Evolutionary conservation across 768 basidiomycete species (phyloP).

Genomic region (Suillus placidus): DNA sequence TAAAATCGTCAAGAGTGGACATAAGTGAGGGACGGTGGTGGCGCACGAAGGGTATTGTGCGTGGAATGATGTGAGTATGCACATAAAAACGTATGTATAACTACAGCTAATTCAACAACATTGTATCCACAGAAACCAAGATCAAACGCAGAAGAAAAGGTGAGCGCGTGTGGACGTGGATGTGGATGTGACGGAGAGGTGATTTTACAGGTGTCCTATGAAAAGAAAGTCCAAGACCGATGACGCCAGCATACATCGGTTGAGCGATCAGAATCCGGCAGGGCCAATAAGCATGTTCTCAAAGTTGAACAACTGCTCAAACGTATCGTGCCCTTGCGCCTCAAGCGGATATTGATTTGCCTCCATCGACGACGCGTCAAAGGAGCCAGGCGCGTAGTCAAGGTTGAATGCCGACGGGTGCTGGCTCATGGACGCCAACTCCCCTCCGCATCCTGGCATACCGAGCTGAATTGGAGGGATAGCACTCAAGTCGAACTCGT

Average conservation of each 20-base stretch:
- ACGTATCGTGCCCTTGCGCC: slow-evolving; percentile 37
- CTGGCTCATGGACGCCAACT: slow-evolving; percentile 18
- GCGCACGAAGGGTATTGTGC: slow-evolving; percentile 24
- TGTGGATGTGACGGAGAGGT: slow-evolving; percentile 23
- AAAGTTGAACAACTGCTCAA: slow-evolving; percentile 40
- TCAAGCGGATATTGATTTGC: slow-evolving; percentile 34
- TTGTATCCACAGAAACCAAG: slow-evolving; percentile 40
- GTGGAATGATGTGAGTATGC: slow-evolving; percentile 30
- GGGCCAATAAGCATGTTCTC: slow-evolving; percentile 37
- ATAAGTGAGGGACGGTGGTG: slow-evolving; percentile 27
- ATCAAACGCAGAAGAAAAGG: slow-evolving; percentile 18
- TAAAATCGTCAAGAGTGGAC: slow-evolving; percentile 35
- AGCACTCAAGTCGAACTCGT: slow-evolving; percentile 67
- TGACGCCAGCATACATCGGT: slow-evolving; percentile 41
- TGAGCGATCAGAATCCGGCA: slow-evolving; percentile 34
- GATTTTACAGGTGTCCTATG: slow-evolving; percentile 30
- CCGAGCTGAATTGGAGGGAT: slow-evolving; percentile 70
- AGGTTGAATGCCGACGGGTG: slow-evolving; percentile 19
- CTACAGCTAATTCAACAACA: slow-evolving; percentile 41
- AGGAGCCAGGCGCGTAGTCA: slow-evolving; percentile 26
- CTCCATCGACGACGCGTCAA: slow-evolving; percentile 31
- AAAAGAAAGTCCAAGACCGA: slow-evolving; percentile 26
- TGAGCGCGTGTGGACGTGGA: slow-evolving; percentile 32
- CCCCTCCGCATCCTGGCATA: slow-evolving; percentile 46
- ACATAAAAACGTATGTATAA: slow-evolving; percentile 31